Evolutionary conservation across 1,284 basidiomycete genomes (phyloP), one percentile per base, ranked within the genome.

Genomic region (Cryptococcus sp.): DNA sequence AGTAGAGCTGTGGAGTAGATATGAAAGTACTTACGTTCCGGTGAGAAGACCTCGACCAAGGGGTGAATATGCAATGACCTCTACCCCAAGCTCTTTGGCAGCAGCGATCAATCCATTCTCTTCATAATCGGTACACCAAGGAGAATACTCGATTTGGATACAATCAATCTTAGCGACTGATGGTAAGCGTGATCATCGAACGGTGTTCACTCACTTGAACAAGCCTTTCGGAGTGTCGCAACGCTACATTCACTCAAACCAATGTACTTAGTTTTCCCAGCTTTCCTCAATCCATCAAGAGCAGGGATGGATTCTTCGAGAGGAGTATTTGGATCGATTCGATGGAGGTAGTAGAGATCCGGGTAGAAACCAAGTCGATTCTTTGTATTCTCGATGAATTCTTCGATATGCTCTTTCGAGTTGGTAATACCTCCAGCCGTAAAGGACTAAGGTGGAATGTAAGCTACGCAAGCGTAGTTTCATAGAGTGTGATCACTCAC

Each of bases 211-310:
- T 67, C 41, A 76, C 65, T 62, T 30, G 60, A 58, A 38, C 83
- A 80, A 4, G 86, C 86, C 45, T 85, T 82, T 4, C 84, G 80
- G 11, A 88, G 79, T 0, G 84, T 84, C 1, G 72, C 75, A 1
- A 81, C 80, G 0, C 81, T 82, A 55, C 80, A 79, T 65, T 88
- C 86, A 48, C 83, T 86, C 23, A 78, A 58, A 14, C 76, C 76
- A 47, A 79, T 71, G 60, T 75, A 76, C 53, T 65, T 67, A 41
- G 64, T 67, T 62, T 76, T 77, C 35, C 78, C 78, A 5, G 60
- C 66, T 37, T 78, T 66, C 55, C 74, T 73, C 42, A 77, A 51
- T 52, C 67, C 68, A 42, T 76, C 65, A 55, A 79, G 58, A 1
- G 73, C 73, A 3, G 38, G 35, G 34, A 76, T 69, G 5, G 68